Evolutionary conservation across 2,329 filamentous ascomycete species (phyloP), one percentile per base, ranked within the genome.

Genomic region (Arthrobotrys entomopaga): DNA sequence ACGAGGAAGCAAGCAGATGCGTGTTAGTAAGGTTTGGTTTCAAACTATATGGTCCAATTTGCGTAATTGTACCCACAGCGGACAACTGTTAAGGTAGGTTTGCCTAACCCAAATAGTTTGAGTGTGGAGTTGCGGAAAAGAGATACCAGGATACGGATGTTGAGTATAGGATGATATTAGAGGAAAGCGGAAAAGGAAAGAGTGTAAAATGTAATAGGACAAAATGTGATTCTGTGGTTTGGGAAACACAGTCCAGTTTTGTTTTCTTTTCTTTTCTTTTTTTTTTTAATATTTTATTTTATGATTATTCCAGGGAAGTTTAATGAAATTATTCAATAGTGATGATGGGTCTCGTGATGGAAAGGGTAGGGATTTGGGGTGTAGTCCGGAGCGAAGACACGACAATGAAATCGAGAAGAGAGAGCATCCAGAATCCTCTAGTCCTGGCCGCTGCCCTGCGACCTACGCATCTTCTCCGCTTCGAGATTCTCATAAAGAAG

Each of bases 401-500:
- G 70, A 57, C 70, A 67, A 49, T 61, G 70, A 64, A 74, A 74
- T 67, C 70, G 70, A 61, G 70, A 74, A 74, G 70, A 74, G 64
- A 74, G 70, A 64, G 59, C 63, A 66, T 74, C 70, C 63, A 74
- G 70, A 53, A 74, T 64, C 60, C 64, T 78, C 82, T 82, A 87
- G 80, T 87, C 86, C 77, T 86, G 85, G 52, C 86, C 85, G 76
- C 71, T 75, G 65, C 89, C 87, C 83, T 96, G 91, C 85, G 92
- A 96, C 81, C 95, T 92, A 80, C 95, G 92, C 89, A 96, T 96
- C 88, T 99, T 99, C 86, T 99, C 95, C 15, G 93, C 94, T 84
- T 99, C 95, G 59, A 99, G 88, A 83, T 99, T 99, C 86, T 99
- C 95, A 82, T 99, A 99, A 77, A 99, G 86, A 63, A 99, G 89